Evolutionary conservation across 805 yeast species (phyloP).

Genomic region (Maudiozyma turicensis): DNA sequence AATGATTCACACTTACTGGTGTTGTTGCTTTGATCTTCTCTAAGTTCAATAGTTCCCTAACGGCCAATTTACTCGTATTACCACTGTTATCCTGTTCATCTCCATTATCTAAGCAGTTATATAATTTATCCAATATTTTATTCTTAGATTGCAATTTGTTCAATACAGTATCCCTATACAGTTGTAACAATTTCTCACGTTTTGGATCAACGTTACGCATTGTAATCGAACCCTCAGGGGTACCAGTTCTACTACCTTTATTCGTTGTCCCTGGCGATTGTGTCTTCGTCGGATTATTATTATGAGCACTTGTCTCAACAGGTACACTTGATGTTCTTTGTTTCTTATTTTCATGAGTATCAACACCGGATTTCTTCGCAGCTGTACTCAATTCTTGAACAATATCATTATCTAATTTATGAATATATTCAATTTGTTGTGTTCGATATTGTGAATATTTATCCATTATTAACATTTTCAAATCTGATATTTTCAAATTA

Average conservation of each 20-base stretch:
- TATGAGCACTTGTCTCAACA: not conserved
- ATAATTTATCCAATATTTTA: constrained; percentile 15
- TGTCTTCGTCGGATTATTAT: not conserved
- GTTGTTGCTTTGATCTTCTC: constrained; percentile 19
- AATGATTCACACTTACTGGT: constrained; percentile 24
- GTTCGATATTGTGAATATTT: constrained; percentile 12
- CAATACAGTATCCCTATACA: constrained; percentile 27
- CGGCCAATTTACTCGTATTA: constrained; percentile 1
- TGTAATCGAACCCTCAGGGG: constrained; percentile 2
- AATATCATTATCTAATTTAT: constrained; percentile 16
- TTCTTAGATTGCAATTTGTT: constrained; percentile 24
- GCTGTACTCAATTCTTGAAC: constrained; percentile 1
- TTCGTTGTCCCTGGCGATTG: not conserved
- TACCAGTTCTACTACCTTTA: not conserved
- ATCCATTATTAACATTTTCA: constrained; percentile 12
- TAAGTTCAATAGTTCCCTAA: constrained; percentile 11
- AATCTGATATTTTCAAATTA: constrained; percentile 17
- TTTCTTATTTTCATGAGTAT: not conserved
- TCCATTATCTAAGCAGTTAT: constrained; percentile 6
- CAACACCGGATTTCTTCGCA: not conserved
- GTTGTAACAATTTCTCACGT: constrained; percentile 22
- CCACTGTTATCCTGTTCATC: not conserved
- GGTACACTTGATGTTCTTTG: not conserved
- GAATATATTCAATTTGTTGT: constrained; percentile 9
- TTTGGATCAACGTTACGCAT: constrained; percentile 16